Base-by-base conservation (phyloP, 2,329 filamentous ascomycete genomes). In the Cordyceps cicadae region DNA sequence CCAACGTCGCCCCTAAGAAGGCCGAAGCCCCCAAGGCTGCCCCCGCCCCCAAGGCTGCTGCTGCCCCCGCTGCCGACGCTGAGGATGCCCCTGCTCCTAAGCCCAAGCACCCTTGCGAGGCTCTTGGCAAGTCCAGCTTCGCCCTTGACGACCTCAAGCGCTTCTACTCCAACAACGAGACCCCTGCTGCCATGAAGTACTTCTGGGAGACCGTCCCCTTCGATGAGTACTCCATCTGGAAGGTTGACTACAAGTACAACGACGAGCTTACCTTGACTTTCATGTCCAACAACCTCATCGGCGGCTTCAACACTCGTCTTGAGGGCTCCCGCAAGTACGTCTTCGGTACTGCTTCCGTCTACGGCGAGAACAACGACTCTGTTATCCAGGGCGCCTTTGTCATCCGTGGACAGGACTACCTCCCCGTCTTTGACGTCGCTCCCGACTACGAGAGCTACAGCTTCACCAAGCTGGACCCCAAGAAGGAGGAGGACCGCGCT, bases 241-340 rank as follows among this genome's bases (percentile, higher is more conserved):
- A 86, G 76, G 81, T 92, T 70, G 88, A 92, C 79, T 99, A 96
- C 87, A 97, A 96, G 87, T 99, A 99, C 85, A 96, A 97, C 79
- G 87, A 96, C 64, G 94, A 99, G 87, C 85, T 99, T 68, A 97
- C 91, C 73, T 81, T 94, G 78, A 89, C 89, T 73, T 99, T 99
- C 89, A 99, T 99, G 94, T 93, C 91, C 70, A 90, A 89, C 84
- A 99, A 99, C 86, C 82, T 97, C 77, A 93, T 99, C 75, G 92
- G 90, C 79, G 94, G 94, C 76, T 96, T 99, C 86, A 96, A 97
- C 81, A 85, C 86, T 76, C 94, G 94, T 83, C 90, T 99, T 63
- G 94, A 99, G 85, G 94, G 75, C 66, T 96, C 91, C 74, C 92
- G 94, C 83, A 99, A 99, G 88, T 96, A 91, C 85, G 79, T 99